Conservation (phyloP, 1,139 yeast genomes). For the Pichia inconspicua region DNA sequence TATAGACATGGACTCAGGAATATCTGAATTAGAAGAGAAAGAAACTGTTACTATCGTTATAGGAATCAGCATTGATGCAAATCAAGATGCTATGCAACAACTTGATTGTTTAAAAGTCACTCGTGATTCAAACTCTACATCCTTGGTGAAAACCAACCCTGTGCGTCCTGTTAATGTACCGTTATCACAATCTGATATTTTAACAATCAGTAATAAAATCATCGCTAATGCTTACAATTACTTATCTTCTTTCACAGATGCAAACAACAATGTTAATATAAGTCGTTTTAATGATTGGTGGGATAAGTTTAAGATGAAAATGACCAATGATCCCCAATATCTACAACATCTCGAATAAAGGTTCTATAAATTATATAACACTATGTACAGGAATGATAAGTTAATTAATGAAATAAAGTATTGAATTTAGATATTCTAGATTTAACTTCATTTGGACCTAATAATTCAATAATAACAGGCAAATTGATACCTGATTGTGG, state of each 20-base stretch:
- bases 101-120: constrained; percentile 30
- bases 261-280: constrained; percentile 74
- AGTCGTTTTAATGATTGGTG: constrained; percentile 94
- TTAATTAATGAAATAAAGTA: constrained; percentile 7
- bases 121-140: constrained; percentile 2
- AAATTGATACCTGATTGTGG: constrained; percentile 64
- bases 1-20: constrained; percentile 30
- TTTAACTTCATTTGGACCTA: constrained; percentile 43
- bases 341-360: constrained; percentile 38
- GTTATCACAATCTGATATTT: constrained; percentile 18
- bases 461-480: constrained; percentile 47
- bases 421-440: constrained; percentile 32
- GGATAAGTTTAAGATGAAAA: constrained; percentile 73
- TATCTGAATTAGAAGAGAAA: constrained; percentile 8
- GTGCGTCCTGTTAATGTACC: constrained; percentile 1
- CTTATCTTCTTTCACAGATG: constrained; percentile 75
- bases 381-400: constrained; percentile 5
- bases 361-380: constrained; percentile 1
- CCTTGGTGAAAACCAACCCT: constrained; percentile 8
- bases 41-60: constrained; percentile 39
- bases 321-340: constrained; percentile 76
- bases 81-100: constrained; percentile 46
- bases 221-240: constrained; percentile 89
- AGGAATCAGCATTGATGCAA: constrained; percentile 86
- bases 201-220: constrained; percentile 66